Base-by-base conservation (phyloP, 805 yeast genomes). In the Jamesozyma lodderae region DNA sequence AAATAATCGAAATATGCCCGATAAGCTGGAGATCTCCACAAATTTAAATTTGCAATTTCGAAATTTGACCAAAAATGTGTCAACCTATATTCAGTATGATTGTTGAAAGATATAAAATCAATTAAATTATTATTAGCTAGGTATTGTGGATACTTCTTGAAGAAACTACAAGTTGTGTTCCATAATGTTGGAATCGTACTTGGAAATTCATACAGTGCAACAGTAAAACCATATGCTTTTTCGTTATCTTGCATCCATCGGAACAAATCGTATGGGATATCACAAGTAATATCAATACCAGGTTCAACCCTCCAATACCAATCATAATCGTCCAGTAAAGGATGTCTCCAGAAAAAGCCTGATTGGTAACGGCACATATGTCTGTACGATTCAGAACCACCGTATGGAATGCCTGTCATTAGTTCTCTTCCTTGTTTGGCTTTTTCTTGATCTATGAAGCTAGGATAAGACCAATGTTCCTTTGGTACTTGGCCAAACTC, bases 221-320 rank as follows among this genome's bases (percentile, higher is more conserved):
- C 72, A 31, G 90, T 76, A 63, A 81, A 84, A 4, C 88, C 87
- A 59, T 84, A 85, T 36, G 67, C 70, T 65, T 81, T 76, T 42
- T 74, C 67, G 58, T 81, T 75, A 53, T 78, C 84, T 49, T 74
- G 73, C 94, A 85, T 83, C 61, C 67, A 82, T 60, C 77, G 73
- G 72, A 85, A 85, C 9, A 82, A 64, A 56, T 85, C 95, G 60
- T 81, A 81, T 50, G 75, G 76, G 41, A 87, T 67, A 57, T 84
- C 84, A 65, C 95, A 86, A 62, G 65, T 73, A 47, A 81, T 71
- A 55, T 74, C 72, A 49, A 81, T 76, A 48, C 74, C 81, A 7
- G 95, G 95, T 62, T 87, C 96, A 30, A 87, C 88, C 60, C 95
- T 77, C 95, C 95, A 86, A 67, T 83, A 84, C 72, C 80, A 86